Evolutionary conservation across 1,284 basidiomycete genomes (phyloP).

Genomic region (Cutaneotrichosporon sp.): DNA sequence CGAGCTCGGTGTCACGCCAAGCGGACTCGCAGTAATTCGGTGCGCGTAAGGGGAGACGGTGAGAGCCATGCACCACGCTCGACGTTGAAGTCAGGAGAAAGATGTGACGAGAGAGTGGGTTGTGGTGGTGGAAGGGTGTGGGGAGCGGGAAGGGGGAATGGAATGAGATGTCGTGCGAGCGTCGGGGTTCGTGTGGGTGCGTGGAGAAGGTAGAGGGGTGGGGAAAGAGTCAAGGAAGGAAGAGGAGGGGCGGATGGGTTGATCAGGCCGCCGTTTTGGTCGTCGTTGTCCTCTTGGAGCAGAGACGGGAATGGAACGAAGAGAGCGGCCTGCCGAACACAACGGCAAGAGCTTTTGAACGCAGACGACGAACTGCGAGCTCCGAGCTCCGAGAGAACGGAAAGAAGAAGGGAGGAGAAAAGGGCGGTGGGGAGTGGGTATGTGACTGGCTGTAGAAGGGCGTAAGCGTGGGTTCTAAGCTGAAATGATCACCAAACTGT

Average conservation of each 20-base stretch:
- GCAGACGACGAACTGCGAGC: too few species aligned
- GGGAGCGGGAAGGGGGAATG: too few species aligned
- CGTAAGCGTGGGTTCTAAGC: constrained; percentile 7
- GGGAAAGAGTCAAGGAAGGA: too few species aligned
- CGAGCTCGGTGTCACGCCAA: constrained; percentile 13
- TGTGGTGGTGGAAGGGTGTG: too few species aligned
- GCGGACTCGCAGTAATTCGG: constrained; percentile 16
- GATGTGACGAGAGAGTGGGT: neutral
- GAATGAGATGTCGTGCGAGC: neutral
- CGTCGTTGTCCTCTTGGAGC: too few species aligned
- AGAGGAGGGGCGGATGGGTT: neutral
- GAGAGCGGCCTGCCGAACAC: too few species aligned
- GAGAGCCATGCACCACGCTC: constrained; percentile 17
- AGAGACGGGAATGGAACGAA: too few species aligned
- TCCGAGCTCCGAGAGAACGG: too few species aligned
- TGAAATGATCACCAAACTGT: constrained; percentile 5
- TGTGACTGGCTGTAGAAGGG: neutral
- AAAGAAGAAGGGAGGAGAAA: neutral
- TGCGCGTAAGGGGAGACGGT: constrained; percentile 19
- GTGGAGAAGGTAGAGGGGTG: neutral
- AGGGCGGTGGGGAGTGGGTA: too few species aligned
- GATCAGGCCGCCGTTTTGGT: neutral
- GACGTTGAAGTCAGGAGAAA: neutral
- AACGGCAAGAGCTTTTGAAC: too few species aligned
- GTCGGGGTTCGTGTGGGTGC: neutral